phyloP scores from a whole-genome alignment of 805 yeast species.

The Candida odintsovae region DNA sequence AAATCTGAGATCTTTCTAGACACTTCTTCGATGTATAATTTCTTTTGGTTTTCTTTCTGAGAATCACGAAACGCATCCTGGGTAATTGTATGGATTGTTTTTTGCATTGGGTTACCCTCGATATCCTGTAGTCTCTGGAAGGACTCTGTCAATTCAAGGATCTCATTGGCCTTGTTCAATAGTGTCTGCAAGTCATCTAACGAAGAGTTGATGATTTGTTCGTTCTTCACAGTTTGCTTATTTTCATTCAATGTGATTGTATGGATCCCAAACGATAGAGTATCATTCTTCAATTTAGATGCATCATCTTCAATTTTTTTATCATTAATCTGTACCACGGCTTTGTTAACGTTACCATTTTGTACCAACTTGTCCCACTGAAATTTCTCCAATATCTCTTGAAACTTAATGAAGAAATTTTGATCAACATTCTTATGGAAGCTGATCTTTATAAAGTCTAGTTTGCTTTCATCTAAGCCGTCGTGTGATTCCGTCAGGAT shows the following conservation, averaged over 20 bases:
- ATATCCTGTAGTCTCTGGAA: conserved; percentile 25
- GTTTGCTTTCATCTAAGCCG: conserved; percentile 14
- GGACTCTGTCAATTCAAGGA: conserved; percentile 46
- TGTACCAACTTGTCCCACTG: conserved; percentile 40
- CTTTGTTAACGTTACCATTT: conserved; percentile 28
- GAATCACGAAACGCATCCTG: conserved; percentile 11
- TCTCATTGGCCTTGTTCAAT: conserved; percentile 72
- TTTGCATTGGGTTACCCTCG: conserved; percentile 5
- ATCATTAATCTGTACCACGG: conserved; percentile 6
- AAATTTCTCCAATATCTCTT: conserved; percentile 38
- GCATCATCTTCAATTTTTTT: neutral
- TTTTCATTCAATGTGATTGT: conserved; percentile 59
- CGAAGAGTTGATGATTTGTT: conserved; percentile 58
- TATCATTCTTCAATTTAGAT: conserved; percentile 3
- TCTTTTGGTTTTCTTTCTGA: conserved; percentile 27
- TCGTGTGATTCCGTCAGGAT: conserved; percentile 28
- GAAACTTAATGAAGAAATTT: conserved; percentile 42
- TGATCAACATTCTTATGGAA: conserved; percentile 69
- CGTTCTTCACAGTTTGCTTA: conserved; percentile 49
- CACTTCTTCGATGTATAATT: conserved; percentile 55
- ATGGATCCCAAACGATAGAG: conserved; percentile 55
- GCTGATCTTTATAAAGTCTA: conserved; percentile 53
- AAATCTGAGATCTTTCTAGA: conserved; percentile 79
- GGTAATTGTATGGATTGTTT: conserved; percentile 14
- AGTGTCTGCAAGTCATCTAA: conserved; percentile 71